Percentiles rank a stretch among this genome's conserved stretches.
Evolutionary conservation across 352 stramenopile genomes (phyloP).

Genomic region (Elongisporangium undulatum): DNA sequence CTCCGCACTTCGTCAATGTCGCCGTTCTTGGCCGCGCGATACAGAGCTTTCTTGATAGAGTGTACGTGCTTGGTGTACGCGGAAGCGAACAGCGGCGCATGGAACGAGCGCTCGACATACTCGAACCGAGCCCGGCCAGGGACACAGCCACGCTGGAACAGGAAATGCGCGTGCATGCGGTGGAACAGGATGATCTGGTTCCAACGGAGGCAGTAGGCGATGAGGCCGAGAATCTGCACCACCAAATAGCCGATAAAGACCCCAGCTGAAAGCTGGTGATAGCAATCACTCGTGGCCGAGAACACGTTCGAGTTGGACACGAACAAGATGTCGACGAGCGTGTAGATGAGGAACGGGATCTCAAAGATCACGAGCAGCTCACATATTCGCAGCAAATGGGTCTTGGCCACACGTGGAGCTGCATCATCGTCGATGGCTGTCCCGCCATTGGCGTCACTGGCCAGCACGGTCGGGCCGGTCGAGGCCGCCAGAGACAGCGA

Average conservation of each 20-base stretch:
- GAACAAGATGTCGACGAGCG: conserved; percentile 44
- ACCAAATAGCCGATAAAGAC: conserved; percentile 43
- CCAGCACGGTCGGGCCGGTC: conserved; percentile 8
- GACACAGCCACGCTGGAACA: conserved; percentile 63
- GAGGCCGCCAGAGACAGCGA: conserved; percentile 24
- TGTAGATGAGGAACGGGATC: conserved; percentile 64
- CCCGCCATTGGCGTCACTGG: conserved; percentile 17
- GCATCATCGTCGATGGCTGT: conserved; percentile 38
- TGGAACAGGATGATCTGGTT: conserved; percentile 81
- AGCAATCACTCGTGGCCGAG: conserved; percentile 32
- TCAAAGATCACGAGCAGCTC: conserved; percentile 75
- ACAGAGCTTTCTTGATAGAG: conserved; percentile 48
- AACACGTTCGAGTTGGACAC: conserved; percentile 25
- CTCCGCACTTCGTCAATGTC: conserved; percentile 45
- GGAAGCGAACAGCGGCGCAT: conserved; percentile 35
- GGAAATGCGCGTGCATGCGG: conserved; percentile 68
- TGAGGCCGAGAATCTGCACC: conserved; percentile 40
- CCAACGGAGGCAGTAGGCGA: conserved; percentile 63
- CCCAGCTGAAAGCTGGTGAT: conserved; percentile 10
- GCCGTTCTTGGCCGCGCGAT: conserved; percentile 59
- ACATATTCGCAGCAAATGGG: conserved; percentile 65
- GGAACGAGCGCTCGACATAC: conserved; percentile 54
- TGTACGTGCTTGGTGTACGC: conserved; percentile 28
- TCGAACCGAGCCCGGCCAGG: conserved; percentile 59
- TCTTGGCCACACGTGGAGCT: conserved; percentile 59